These are phyloP conservation scores for Monosporascus sp. DNA, from an alignment of 2,329 filamentous ascomycete species.

Conservation along the genomic window DNA sequence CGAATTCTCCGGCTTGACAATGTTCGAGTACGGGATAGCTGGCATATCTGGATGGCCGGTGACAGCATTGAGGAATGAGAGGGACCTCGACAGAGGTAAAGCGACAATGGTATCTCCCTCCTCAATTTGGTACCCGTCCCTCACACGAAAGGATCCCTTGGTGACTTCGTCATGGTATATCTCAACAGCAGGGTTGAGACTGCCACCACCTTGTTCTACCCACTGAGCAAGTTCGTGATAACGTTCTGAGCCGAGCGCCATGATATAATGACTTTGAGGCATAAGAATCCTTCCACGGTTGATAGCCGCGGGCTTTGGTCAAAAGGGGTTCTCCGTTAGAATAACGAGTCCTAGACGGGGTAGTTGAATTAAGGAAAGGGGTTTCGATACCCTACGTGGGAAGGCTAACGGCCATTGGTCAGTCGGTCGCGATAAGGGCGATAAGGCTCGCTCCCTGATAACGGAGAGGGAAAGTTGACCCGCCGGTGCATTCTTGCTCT, in stretches of 20 bases:
- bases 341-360: no score
- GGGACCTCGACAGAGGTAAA: constrained; percentile 47
- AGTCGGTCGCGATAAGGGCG: no score
- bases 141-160: constrained; percentile 51
- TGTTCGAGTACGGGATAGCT: constrained; percentile 5
- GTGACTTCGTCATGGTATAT: constrained; percentile 47
- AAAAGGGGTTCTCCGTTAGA: no score
- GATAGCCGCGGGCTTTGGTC: no score
- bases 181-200: constrained; percentile 47
- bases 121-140: constrained; percentile 23
- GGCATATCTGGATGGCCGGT: constrained; percentile 23
- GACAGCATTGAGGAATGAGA: constrained; percentile 57
- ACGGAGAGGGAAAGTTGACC: no score
- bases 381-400: no score
- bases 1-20: constrained; percentile 4
- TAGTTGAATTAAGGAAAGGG: no score
- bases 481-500: no score
- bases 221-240: constrained; percentile 41
- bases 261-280: not conserved
- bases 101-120: constrained; percentile 42
- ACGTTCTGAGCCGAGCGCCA: constrained; percentile 17
- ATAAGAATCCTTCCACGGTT: no score
- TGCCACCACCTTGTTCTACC: constrained; percentile 41
- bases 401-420: no score
- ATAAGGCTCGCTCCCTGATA: no score